Evolutionary conservation across 371 early-diverging fungal genomes (phyloP).

Genomic region (Mortierella sp.): DNA sequence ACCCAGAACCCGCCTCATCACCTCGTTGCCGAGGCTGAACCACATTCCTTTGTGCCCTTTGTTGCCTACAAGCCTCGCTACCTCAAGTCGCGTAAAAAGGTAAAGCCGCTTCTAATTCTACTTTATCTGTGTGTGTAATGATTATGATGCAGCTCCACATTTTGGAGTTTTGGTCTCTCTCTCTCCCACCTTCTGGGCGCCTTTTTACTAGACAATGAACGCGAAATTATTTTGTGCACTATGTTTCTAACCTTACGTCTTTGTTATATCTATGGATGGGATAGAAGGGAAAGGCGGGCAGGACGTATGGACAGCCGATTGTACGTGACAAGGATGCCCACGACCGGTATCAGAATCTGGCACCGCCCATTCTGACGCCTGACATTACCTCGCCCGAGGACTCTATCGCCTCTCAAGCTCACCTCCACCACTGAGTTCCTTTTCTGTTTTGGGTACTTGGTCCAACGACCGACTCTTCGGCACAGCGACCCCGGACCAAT

Average conservation of each 20-base stretch:
- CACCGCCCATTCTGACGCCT: constrained; percentile 19
- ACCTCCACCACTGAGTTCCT: not conserved
- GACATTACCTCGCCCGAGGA: constrained; percentile 43
- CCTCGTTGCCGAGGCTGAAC: not conserved
- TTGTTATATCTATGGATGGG: not conserved
- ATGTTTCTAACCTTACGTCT: not conserved
- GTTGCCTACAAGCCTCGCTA: constrained; percentile 15
- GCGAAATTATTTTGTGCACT: not conserved
- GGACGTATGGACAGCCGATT: constrained; percentile 3
- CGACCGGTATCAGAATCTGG: not conserved
- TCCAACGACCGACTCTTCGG: not conserved
- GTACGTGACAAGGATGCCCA: constrained; percentile 5
- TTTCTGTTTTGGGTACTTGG: not conserved
- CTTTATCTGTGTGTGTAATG: not conserved
- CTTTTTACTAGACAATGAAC: not conserved
- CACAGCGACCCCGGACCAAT: not conserved
- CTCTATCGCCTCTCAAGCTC: constrained; percentile 13
- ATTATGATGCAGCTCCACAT: not conserved
- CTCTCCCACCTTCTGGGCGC: not conserved
- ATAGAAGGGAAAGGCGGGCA: not conserved
- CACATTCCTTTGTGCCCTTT: constrained; percentile 2
- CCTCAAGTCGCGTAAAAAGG: constrained; percentile 4
- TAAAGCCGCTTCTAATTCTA: not conserved
- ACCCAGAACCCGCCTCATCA: not conserved
- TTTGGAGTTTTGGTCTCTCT: not conserved